Conservation (phyloP, 352 stramenopile species). For the Phytophthora sp. region DNA sequence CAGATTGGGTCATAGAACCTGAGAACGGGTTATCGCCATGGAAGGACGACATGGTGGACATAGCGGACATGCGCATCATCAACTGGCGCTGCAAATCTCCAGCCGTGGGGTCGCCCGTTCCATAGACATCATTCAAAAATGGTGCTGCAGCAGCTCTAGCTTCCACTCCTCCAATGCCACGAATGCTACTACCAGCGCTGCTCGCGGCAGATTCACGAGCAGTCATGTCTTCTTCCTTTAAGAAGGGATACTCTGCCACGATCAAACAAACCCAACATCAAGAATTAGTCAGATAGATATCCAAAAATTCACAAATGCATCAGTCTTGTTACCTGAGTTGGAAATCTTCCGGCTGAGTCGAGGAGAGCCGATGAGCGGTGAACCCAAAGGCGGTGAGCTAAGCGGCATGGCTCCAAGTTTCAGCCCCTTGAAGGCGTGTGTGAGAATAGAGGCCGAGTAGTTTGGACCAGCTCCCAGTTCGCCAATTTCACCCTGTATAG, state of each 20-base stretch:
- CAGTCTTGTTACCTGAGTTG: conserved; percentile 52
- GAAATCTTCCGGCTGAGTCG: conserved; percentile 69
- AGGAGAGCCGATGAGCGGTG: conserved; percentile 54
- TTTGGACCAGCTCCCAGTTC: conserved; percentile 42
- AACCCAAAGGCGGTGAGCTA: conserved; percentile 42
- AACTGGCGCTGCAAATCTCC: conserved; percentile 49
- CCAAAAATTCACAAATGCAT: not conserved
- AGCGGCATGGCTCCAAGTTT: conserved; percentile 37
- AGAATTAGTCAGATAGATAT: conserved; percentile 7
- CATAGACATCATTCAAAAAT: conserved; percentile 43
- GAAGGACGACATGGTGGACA: conserved; percentile 63
- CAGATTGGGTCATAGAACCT: conserved; percentile 79
- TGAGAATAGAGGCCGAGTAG: conserved; percentile 61
- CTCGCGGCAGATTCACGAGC: conserved; percentile 32
- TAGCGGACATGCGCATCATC: conserved; percentile 62
- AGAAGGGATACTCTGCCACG: conserved; percentile 63
- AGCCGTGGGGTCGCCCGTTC: conserved; percentile 27
- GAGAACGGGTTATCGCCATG: conserved; percentile 66
- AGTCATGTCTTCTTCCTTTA: conserved; percentile 63
- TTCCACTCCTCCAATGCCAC: conserved; percentile 14
- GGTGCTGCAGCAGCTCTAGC: conserved; percentile 18
- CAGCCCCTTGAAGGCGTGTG: conserved; percentile 72
- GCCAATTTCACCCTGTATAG: conserved; percentile 19
- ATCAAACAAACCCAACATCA: not conserved
- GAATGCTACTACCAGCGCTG: conserved; percentile 30